phyloP scores from a whole-genome alignment of 192 early-diverging fungal species.

The Podila epicladia region DNA sequence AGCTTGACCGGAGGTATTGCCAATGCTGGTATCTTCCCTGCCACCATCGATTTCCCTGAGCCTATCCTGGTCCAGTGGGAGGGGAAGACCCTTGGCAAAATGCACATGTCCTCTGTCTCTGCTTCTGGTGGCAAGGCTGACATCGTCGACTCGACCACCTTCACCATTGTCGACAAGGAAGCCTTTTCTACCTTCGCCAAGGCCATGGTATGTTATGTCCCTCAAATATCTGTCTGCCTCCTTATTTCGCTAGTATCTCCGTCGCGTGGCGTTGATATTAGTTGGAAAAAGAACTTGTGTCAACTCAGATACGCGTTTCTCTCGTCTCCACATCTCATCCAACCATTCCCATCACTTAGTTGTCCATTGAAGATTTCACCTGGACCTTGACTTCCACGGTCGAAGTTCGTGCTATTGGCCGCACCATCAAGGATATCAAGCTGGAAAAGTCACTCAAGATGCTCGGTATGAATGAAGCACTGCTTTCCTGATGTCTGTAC shows the following conservation, averaged over 20 bases:
- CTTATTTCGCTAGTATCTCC: not conserved
- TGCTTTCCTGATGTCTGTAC: too few species aligned
- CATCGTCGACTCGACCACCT: constrained; percentile 50
- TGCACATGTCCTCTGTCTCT: constrained; percentile 54
- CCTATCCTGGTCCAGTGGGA: constrained; percentile 60
- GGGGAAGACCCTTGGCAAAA: constrained; percentile 55
- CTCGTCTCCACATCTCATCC: not conserved
- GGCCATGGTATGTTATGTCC: constrained; percentile 45
- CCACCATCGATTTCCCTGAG: constrained; percentile 56
- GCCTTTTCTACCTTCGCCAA: constrained; percentile 59
- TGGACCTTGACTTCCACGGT: constrained; percentile 38
- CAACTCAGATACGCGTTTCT: not conserved
- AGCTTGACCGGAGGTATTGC: constrained; percentile 56
- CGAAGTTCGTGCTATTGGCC: constrained; percentile 28
- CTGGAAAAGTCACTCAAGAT: constrained; percentile 36
- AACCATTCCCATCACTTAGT: constrained; percentile 3
- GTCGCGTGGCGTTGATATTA: not conserved
- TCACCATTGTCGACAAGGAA: constrained; percentile 50
- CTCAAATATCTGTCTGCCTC: not conserved
- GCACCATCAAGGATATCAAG: constrained; percentile 30
- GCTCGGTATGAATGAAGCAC: constrained; percentile 13
- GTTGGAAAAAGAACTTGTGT: not conserved
- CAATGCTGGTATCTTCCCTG: constrained; percentile 62
- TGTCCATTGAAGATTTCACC: constrained; percentile 33
- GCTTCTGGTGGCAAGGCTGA: constrained; percentile 53